phyloP scores from a whole-genome alignment of 2,329 filamentous ascomycete species.

The Lachnellula occidentalis region DNA sequence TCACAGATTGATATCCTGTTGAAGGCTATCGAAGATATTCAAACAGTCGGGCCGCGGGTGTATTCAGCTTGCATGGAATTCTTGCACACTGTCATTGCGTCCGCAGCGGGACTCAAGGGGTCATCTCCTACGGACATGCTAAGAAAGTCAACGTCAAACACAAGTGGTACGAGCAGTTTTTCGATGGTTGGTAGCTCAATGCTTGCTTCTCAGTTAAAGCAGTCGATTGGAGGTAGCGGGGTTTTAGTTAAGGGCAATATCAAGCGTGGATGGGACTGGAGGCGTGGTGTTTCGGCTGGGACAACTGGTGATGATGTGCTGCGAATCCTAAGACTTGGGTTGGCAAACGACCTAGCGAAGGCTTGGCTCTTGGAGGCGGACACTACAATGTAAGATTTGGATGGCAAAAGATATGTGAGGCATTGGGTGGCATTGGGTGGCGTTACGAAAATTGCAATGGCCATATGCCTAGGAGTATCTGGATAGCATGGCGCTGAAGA shows the following conservation, averaged over 20 bases:
- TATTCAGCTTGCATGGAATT: slow-evolving; percentile 73
- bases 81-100: slow-evolving; percentile 68
- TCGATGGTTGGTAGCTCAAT: slow-evolving; percentile 67
- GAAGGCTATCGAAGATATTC: slow-evolving; percentile 72
- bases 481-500: slow-evolving; percentile 9
- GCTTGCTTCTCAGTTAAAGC: slow-evolving; percentile 57
- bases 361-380: slow-evolving; percentile 65
- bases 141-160: slow-evolving; percentile 52
- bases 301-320: slow-evolving; percentile 67
- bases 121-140: slow-evolving; percentile 63
- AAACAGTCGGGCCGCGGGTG: slow-evolving; percentile 69
- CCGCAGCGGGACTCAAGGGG: slow-evolving; percentile 56
- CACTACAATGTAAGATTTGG: slow-evolving; percentile 24
- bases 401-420: slow-evolving; percentile 1
- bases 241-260: slow-evolving; percentile 42
- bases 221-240: slow-evolving; percentile 51
- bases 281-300: slow-evolving; percentile 48
- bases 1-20: slow-evolving; percentile 70
- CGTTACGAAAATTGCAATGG: slow-evolving; percentile 9
- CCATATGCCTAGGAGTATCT: slow-evolving; percentile 5
- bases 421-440: slow-evolving; percentile 11
- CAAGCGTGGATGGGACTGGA: slow-evolving; percentile 70
- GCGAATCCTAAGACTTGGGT: slow-evolving; percentile 61
- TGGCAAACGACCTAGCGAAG: slow-evolving; percentile 68
- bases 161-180: slow-evolving; percentile 55